Conservation (phyloP, 805 yeast species). For the Lachancea nothofagi region DNA sequence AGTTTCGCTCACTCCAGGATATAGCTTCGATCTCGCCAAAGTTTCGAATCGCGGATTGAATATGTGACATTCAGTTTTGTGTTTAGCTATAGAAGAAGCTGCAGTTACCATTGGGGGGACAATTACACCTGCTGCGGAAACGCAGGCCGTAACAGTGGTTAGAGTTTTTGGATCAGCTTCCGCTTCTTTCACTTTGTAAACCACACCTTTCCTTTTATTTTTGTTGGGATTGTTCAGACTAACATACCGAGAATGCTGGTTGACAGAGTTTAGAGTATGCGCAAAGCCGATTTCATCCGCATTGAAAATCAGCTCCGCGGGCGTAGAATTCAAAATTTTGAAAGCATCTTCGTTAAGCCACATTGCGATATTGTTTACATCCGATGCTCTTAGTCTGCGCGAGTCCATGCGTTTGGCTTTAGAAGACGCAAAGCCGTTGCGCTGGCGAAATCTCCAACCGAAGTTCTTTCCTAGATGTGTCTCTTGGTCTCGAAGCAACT, state of each 20-base stretch:
- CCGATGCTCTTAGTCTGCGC: conserved; percentile 8
- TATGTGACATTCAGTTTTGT: conserved; percentile 3
- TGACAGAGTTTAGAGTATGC: conserved; percentile 4
- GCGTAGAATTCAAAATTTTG: conserved; percentile 5
- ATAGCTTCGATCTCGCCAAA: conserved; percentile 3
- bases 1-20: conserved; percentile 5
- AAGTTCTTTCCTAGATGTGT: conserved; percentile 6
- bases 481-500: conserved; percentile 5
- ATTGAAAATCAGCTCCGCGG: conserved; percentile 8
- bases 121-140: conserved; percentile 9
- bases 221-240: conserved; percentile 1
- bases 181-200: conserved; percentile 8
- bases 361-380: conserved; percentile 10
- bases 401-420: conserved; percentile 8
- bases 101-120: conserved; percentile 11
- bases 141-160: conserved; percentile 10
- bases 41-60: conserved; percentile 8
- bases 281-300: conserved; percentile 11
- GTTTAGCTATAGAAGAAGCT: conserved; percentile 6
- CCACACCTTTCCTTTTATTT: conserved; percentile 1
- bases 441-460: conserved; percentile 9
- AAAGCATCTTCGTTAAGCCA: conserved; percentile 10
- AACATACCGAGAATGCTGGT: conserved; percentile 8
- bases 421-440: conserved; percentile 9
- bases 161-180: conserved; percentile 3